A percentile compares a stretch with the other conserved stretches of the same genome.
These are phyloP conservation scores for Malus hybrid DNA, from an alignment of 331 rosid species.

Conservation along the genomic window DNA sequence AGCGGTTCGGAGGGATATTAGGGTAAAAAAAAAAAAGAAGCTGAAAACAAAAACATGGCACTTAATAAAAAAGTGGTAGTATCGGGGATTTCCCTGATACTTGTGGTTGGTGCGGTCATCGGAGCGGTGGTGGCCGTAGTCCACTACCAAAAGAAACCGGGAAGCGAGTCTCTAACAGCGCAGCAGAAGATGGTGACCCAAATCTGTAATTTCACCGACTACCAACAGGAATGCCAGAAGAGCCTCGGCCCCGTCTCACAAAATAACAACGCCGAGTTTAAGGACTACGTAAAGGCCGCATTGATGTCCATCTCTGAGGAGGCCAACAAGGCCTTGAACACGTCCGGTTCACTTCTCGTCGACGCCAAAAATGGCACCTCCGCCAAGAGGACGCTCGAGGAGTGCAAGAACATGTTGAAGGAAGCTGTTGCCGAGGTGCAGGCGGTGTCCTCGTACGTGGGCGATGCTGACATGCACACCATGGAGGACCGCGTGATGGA, in stretches of 20 bases:
- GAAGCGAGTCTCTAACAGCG: background rate
- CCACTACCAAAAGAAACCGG: background rate
- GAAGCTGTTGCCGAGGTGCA: constrained; percentile 34
- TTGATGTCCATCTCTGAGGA: constrained; percentile 25
- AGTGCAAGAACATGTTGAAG: constrained; percentile 48
- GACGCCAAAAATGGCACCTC: constrained; percentile 12
- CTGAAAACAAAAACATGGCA: constrained; percentile 6
- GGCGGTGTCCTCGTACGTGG: constrained; percentile 9
- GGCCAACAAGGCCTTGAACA: constrained; percentile 41
- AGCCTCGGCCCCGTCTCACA: constrained; percentile 24
- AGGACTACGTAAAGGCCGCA: constrained; percentile 20
- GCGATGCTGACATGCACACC: constrained; percentile 6
- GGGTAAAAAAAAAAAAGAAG: background rate
- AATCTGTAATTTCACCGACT: constrained; percentile 32
- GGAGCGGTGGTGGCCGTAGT: constrained; percentile 31
- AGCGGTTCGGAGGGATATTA: constrained; percentile 4
- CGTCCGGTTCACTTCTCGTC: constrained; percentile 23
- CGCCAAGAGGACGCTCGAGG: constrained; percentile 37
- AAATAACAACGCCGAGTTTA: constrained; percentile 18
- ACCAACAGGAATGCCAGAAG: constrained; percentile 25
- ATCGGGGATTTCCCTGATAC: constrained; percentile 39
- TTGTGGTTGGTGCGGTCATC: constrained; percentile 43
- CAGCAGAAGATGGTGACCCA: constrained; percentile 5
- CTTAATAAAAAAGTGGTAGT: constrained; percentile 22
- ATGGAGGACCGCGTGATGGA: constrained; percentile 20